These are phyloP conservation scores for Ceratorhiza oryzae-sativae DNA, from an alignment of 1,284 basidiomycete species.

Conservation along the genomic window DNA sequence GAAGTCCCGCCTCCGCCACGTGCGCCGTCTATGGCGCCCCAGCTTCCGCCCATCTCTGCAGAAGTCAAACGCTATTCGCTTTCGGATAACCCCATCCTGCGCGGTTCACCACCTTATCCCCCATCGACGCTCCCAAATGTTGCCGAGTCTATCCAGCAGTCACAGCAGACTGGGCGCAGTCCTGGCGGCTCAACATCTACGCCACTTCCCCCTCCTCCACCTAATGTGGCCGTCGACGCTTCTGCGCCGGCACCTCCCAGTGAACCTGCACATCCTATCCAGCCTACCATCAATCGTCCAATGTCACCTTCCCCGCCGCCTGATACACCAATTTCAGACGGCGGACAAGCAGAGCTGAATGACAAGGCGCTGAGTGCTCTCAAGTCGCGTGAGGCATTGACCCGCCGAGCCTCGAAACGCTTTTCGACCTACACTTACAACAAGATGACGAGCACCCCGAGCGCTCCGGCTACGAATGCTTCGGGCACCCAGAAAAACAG, in stretches of 20 bases:
- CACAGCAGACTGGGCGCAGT: constrained; percentile 3
- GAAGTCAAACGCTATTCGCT: constrained; percentile 78
- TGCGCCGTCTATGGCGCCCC: constrained; percentile 49
- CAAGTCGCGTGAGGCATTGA: constrained; percentile 84
- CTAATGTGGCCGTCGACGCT: constrained; percentile 24
- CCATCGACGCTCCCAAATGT: not conserved
- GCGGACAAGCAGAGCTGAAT: constrained; percentile 58
- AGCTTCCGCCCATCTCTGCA: constrained; percentile 57
- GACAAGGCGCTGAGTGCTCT: constrained; percentile 87
- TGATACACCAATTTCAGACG: constrained; percentile 54
- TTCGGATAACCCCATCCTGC: constrained; percentile 40
- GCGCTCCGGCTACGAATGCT: constrained; percentile 49
- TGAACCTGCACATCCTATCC: constrained; percentile 56
- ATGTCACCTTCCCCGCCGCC: constrained; percentile 49
- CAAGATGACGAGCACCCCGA: constrained; percentile 79
- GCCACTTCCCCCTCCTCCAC: constrained; percentile 15
- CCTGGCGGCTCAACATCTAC: constrained; percentile 11
- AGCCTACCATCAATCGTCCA: constrained; percentile 53
- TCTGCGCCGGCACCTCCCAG: constrained; percentile 56
- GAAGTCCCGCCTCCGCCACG: constrained; percentile 35
- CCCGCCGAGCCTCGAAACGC: constrained; percentile 92
- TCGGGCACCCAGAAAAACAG: constrained; percentile 58
- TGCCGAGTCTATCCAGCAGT: constrained; percentile 7
- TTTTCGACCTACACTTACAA: constrained; percentile 96
- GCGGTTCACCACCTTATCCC: not conserved